phyloP scores from a whole-genome alignment of 352 stramenopile species.

The Pythium apleroticum region DNA sequence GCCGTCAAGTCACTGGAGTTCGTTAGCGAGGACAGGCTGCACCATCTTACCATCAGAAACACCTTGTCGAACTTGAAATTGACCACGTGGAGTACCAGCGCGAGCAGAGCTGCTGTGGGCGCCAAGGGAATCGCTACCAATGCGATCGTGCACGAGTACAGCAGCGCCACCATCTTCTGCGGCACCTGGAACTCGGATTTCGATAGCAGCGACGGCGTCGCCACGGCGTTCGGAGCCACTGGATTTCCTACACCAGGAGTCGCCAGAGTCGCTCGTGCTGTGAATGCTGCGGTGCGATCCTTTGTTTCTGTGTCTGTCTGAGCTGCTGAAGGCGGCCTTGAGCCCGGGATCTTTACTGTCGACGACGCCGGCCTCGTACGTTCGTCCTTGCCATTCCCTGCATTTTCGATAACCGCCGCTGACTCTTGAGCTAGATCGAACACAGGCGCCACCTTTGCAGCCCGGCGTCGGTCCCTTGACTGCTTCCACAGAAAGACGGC shows the following conservation, averaged over 20 bases:
- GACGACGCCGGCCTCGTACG: background rate
- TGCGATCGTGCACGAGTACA: conserved; percentile 78
- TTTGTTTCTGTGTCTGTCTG: background rate
- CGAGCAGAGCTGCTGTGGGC: conserved; percentile 50
- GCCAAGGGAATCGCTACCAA: conserved; percentile 72
- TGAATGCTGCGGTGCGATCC: background rate
- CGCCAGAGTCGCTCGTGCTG: background rate
- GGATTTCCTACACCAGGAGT: background rate
- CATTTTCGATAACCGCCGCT: background rate
- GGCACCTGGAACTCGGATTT: conserved; percentile 74
- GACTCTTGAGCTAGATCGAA: background rate
- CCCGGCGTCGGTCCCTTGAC: conserved; percentile 19
- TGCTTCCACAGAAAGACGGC: background rate
- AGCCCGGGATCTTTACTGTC: background rate
- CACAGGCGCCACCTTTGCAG: background rate
- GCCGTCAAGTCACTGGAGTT: too few relatives aligned
- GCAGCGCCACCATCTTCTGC: conserved; percentile 80
- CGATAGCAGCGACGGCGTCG: conserved; percentile 14
- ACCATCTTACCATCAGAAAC: conserved; percentile 74
- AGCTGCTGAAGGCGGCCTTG: background rate
- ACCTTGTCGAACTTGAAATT: conserved; percentile 86
- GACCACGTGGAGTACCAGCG: conserved; percentile 54
- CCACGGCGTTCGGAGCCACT: background rate
- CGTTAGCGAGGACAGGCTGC: too few relatives aligned
- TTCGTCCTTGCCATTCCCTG: background rate